These are phyloP conservation scores for Microbotryum saponariae DNA, from an alignment of 1,284 basidiomycete species.

Conservation along the genomic window DNA sequence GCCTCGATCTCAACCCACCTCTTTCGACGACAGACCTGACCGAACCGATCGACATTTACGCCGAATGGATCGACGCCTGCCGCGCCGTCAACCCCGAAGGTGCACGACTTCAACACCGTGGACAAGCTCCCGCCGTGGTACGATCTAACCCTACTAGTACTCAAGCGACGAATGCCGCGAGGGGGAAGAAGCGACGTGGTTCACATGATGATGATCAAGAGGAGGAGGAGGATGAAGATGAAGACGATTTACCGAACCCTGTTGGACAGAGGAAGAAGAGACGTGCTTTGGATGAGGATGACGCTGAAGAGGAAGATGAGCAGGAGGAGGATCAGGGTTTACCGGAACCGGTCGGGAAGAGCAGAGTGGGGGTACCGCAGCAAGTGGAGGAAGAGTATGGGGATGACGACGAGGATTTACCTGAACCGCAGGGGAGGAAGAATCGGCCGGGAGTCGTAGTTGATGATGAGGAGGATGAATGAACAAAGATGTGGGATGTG, in stretches of 20 bases:
- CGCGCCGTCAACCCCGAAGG: constrained; percentile 23
- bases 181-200: neutral
- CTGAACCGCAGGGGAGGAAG: neutral
- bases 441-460: neutral
- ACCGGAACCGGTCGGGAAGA: constrained; percentile 4
- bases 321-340: constrained; percentile 10
- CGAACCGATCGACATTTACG: constrained; percentile 44
- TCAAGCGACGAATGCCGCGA: neutral
- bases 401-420: constrained; percentile 3
- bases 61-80: constrained; percentile 44
- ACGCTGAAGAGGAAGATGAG: neutral
- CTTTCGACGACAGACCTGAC: constrained; percentile 37
- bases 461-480: constrained; percentile 4
- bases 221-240: constrained; percentile 7
- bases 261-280: neutral
- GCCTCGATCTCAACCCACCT: no score
- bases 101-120: neutral
- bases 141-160: no score
- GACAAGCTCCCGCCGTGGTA: neutral
- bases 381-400: constrained; percentile 5
- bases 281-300: neutral
- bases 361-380: constrained; percentile 4
- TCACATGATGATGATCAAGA: neutral
- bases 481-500: neutral
- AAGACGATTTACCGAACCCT: constrained; percentile 2